Evolutionary conservation across 1,139 yeast genomes (phyloP), one percentile per base, ranked within the genome.

Genomic region (Pichia sp.): DNA sequence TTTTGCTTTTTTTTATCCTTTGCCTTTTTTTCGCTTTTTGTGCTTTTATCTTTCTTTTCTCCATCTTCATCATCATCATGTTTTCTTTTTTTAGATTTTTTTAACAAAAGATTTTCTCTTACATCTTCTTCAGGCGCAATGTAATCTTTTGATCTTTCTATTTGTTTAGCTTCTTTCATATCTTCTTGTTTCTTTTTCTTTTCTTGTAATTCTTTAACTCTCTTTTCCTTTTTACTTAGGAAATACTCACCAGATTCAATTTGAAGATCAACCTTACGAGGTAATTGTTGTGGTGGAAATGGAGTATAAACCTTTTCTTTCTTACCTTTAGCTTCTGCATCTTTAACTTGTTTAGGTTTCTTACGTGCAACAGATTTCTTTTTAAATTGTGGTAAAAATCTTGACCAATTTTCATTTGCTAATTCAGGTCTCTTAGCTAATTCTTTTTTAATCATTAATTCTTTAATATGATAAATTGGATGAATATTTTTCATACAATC

Each of bases 201-300:
- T 58, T 84, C 90, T 51, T 82, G 82, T 55, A 82, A 69, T 57
- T 82, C 80, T 66, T 78, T 82, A 55, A 72, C 69, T 51, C 80
- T 84, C 71, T 85, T 86, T 58, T 90, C 96, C 57, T 71, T 76
- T 69, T 87, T 85, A 49, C 87, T 87, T 68, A 92, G 74, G 78
- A 92, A 92, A 70, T 87, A 92, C 66, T 94, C 98, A 78, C 99
- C 99, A 71, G 95, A 82, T 68, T 92, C 98, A 67, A 94, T 89
- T 69, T 90, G 95, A 63, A 90, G 71, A 78, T 94, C 99, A 66
- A 94, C 74, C 85, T 92, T 90, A 73, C 98, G 83, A 61, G 97
- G 98, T 56, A 79, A 78, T 68, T 87, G 99, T 48, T 87, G 87
- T 55, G 98, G 98, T 68, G 99, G 99, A 89, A 94, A 94, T 61